Percentiles rank a stretch among this genome's conserved stretches.
Evolutionary conservation across 805 yeast genomes (phyloP).

Genomic region (Candida maesae): DNA sequence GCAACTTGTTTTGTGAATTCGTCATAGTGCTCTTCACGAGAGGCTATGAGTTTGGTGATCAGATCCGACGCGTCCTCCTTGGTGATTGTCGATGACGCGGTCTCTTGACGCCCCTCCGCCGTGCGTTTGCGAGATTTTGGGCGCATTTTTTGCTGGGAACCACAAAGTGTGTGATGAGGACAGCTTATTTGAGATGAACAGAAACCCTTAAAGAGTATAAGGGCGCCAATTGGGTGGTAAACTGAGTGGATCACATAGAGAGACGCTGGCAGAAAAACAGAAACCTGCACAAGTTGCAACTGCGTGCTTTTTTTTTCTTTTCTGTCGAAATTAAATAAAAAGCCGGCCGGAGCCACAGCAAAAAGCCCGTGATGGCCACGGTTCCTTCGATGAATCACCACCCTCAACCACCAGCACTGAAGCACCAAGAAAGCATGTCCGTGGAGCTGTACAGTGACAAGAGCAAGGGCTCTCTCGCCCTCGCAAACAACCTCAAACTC

Average conservation of each 20-base stretch:
- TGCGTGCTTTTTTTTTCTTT: no score
- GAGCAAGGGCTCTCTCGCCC: slow-evolving; percentile 20
- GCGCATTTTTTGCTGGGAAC: slow-evolving; percentile 4
- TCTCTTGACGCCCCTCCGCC: neutral
- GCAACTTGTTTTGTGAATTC: slow-evolving; percentile 7
- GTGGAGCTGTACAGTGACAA: slow-evolving; percentile 23
- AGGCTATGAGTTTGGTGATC: slow-evolving; percentile 1
- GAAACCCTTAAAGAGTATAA: no score
- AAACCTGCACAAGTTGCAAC: no score
- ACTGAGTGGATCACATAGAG: no score
- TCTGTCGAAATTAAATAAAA: no score
- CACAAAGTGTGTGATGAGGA: no score
- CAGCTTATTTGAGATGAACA: no score
- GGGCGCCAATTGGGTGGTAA: no score
- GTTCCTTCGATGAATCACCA: neutral
- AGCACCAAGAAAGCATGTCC: slow-evolving; percentile 13
- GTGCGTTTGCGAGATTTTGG: slow-evolving; percentile 1
- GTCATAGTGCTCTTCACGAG: slow-evolving; percentile 9
- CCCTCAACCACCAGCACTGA: neutral
- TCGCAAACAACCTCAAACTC: slow-evolving; percentile 27
- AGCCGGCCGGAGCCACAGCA: no score
- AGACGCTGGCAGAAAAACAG: no score
- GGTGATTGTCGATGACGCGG: neutral
- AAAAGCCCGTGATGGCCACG: neutral
- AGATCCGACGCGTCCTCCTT: neutral